Percentiles rank a stretch among this genome's conserved stretches.
These are phyloP conservation scores for Fusarium bactridioides DNA, from an alignment of 2,329 filamentous ascomycete genomes.

Conservation along the genomic window DNA sequence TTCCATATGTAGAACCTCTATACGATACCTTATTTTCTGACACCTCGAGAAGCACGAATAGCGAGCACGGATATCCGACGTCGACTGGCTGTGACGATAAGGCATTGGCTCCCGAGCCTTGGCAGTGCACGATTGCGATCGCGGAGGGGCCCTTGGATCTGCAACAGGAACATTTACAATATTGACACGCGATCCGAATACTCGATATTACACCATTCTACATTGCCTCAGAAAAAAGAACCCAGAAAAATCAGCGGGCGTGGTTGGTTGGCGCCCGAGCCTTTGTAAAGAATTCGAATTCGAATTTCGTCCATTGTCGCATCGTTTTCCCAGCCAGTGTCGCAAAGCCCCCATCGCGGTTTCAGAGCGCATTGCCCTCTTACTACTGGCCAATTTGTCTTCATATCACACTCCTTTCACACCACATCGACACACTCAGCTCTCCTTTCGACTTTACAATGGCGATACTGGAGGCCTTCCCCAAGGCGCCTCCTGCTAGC, in stretches of 20 bases:
- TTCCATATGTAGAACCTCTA: not conserved
- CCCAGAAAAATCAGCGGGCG: not conserved
- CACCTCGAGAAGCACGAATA: not conserved
- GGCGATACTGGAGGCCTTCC: conserved; percentile 34
- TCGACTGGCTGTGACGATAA: conserved; percentile 10
- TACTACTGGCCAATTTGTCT: not conserved
- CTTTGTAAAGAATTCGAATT: not conserved
- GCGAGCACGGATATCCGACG: conserved; percentile 21
- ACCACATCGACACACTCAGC: not conserved
- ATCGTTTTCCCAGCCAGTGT: conserved; percentile 24
- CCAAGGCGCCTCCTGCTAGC: conserved; percentile 4
- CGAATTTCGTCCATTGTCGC: conserved; percentile 18
- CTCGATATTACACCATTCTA: not conserved
- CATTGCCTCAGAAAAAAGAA: not conserved
- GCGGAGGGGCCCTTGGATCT: conserved; percentile 19
- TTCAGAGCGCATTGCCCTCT: conserved; percentile 15
- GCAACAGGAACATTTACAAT: not conserved
- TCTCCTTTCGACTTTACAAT: conserved; percentile 14
- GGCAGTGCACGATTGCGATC: conserved; percentile 36
- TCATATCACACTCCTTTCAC: conserved; percentile 1
- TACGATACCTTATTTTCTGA: not conserved
- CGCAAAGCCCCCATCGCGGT: conserved; percentile 18
- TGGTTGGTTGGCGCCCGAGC: not conserved
- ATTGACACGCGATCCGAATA: not conserved
- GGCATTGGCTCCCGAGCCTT: conserved; percentile 38